Evolutionary conservation across 2,329 filamentous ascomycete species (phyloP), one percentile per base, ranked within the genome.

Genomic region (Chrysoporthe austroafricana): DNA sequence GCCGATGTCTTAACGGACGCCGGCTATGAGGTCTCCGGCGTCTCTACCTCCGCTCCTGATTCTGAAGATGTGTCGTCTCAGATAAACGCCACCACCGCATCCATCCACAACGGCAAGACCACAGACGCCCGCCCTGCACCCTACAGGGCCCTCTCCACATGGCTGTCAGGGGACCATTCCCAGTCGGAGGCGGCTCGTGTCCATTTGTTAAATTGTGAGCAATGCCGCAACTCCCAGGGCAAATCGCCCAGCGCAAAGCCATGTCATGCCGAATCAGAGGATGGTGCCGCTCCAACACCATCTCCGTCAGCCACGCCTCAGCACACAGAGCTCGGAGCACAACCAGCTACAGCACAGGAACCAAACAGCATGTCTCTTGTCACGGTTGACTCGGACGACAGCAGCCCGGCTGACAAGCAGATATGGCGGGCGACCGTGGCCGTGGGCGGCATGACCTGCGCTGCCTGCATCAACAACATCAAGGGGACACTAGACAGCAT

Each of bases 401-500:
- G 61, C 34, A 69, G 34, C 48, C 62, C 73, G 9, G 72, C 76
- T 26, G 73, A 71, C 44, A 73, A 72, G 39, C 72, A 71, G n/a
- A 70, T 73, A n/a, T 88, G 84, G 82, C 78, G 82, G 50, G 85
- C 82, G 2, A 83, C 80, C 0, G 70, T 89, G n/a, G 86, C 88
- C 26, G 84, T 94, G 52, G 87, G 84, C 39, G 91, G 91, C 63
- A 93, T 94, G 90, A 92, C 88, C 4, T 93, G 91, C 75, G 87
- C 88, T 16, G 85, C 89, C 14, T 94, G 91, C 73, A 84, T 84
- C 64, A 89, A 89, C 73, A 82, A 83, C 50, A 86, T 93, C 71
- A 88, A 85, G 14, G 79, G 84, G 7, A 85, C 86, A 70, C 77
- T 93, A 48, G 79, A 85, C 59, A 85, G 87, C 69, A 77, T 83